phyloP scores from a whole-genome alignment of 2,329 filamentous ascomycete genomes.

The Fusarium hostae region DNA sequence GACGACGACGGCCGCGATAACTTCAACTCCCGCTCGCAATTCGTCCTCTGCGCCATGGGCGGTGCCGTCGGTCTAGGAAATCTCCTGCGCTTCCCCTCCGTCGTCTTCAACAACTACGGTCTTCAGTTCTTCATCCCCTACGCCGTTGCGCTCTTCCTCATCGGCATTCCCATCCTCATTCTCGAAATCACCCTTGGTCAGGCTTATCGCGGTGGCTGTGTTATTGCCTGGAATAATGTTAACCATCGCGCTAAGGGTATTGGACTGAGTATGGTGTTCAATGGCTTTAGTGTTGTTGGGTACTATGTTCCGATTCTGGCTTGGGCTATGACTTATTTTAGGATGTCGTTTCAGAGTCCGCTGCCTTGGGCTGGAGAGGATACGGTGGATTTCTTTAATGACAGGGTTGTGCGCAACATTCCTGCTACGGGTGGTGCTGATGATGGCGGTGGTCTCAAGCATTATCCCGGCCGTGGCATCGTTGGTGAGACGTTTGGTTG shows the following conservation, averaged over 20 bases:
- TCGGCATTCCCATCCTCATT: slow-evolving; percentile 64
- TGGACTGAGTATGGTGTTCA: slow-evolving; percentile 61
- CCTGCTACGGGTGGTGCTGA: neutral
- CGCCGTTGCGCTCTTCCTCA: slow-evolving; percentile 52
- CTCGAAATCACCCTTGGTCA: slow-evolving; percentile 75
- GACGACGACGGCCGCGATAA: slow-evolving; percentile 44
- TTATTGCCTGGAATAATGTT: slow-evolving; percentile 62
- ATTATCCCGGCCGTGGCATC: slow-evolving; percentile 56
- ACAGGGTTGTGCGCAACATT: slow-evolving; percentile 51
- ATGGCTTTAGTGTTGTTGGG: slow-evolving; percentile 61
- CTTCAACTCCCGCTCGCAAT: slow-evolving; percentile 42
- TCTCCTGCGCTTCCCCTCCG: slow-evolving; percentile 64
- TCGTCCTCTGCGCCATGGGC: slow-evolving; percentile 52
- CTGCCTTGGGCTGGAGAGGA: slow-evolving; percentile 58
- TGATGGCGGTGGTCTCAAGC: slow-evolving; percentile 6
- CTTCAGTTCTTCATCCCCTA: slow-evolving; percentile 68
- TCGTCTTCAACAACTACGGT: slow-evolving; percentile 66
- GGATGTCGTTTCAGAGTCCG: slow-evolving; percentile 61
- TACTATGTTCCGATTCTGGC: slow-evolving; percentile 66
- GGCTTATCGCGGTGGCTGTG: slow-evolving; percentile 62
- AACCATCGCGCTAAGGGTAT: slow-evolving; percentile 61
- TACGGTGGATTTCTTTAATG: neutral
- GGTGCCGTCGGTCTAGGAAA: slow-evolving; percentile 66
- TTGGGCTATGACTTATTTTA: slow-evolving; percentile 68
- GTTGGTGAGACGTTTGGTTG: slow-evolving; percentile 65